These are phyloP conservation scores for Paradendryphiella salina DNA, from an alignment of 2,329 filamentous ascomycete species.

Conservation along the genomic window DNA sequence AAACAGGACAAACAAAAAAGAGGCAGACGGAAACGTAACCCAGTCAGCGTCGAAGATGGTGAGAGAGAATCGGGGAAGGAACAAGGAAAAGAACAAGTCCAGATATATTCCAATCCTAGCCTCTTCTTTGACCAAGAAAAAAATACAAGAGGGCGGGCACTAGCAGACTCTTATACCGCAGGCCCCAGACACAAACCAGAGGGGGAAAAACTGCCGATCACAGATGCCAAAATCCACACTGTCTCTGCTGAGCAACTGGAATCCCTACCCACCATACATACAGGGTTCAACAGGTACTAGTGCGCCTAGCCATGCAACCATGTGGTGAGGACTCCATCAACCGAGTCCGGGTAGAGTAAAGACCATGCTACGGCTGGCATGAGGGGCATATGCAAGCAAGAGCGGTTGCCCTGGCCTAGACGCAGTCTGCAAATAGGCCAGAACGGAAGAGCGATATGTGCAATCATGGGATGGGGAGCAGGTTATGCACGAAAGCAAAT, in stretches of 20 bases:
- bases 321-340: constrained; percentile 18
- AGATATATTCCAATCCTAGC: constrained; percentile 37
- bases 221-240: constrained; percentile 31
- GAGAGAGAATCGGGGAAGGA: too few species aligned
- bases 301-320: constrained; percentile 18
- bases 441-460: not conserved
- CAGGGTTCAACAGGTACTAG: constrained; percentile 26
- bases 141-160: constrained; percentile 22
- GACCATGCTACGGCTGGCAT: constrained; percentile 11
- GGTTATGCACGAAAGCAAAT: not conserved
- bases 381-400: not conserved
- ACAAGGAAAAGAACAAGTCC: constrained; percentile 13
- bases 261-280: constrained; percentile 16
- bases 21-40: not conserved
- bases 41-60: not conserved
- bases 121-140: constrained; percentile 1
- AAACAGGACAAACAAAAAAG: too few species aligned
- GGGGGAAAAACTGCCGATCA: constrained; percentile 8
- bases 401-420: not conserved
- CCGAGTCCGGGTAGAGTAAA: constrained; percentile 4
- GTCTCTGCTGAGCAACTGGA: constrained; percentile 23
- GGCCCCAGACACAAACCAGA: not conserved
- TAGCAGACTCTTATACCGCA: constrained; percentile 33
- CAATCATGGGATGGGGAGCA: not conserved
- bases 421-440: not conserved